These are phyloP conservation scores for Xylaria sp. DNA, from an alignment of 2,329 filamentous ascomycete genomes.

Conservation along the genomic window DNA sequence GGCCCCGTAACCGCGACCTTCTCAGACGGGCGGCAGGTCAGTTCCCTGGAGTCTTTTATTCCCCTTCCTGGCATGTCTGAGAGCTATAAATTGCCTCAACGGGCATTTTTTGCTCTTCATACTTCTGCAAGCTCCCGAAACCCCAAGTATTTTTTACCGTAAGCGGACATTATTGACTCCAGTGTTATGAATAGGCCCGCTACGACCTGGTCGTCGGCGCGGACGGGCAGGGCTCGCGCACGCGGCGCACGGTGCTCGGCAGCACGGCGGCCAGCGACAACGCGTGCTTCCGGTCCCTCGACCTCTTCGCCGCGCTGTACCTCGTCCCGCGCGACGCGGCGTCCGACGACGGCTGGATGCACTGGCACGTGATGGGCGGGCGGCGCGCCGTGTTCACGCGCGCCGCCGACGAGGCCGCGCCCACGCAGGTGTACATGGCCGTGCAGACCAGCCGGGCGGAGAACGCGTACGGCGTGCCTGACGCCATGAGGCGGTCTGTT, in stretches of 20 bases:
- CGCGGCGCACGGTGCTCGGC: conserved; percentile 54
- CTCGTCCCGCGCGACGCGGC: conserved; percentile 49
- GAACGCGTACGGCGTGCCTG: conserved; percentile 10
- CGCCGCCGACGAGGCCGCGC: conserved; percentile 40
- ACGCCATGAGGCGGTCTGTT: conserved; percentile 17
- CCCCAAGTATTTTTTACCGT: no score
- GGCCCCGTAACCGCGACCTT: conserved; percentile 47
- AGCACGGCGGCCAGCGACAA: conserved; percentile 46
- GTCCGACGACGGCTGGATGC: conserved; percentile 49
- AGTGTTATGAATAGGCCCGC: no score
- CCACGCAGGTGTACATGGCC: conserved; percentile 52
- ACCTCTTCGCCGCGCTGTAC: conserved; percentile 55
- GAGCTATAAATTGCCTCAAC: no score
- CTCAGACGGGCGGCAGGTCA: conserved; percentile 56
- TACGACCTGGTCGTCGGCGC: conserved; percentile 67
- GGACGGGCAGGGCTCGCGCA: conserved; percentile 63
- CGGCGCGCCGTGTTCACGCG: conserved; percentile 54
- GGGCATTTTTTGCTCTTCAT: no score
- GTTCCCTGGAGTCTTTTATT: no score
- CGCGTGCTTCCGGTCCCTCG: conserved; percentile 46
- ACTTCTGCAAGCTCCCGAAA: no score
- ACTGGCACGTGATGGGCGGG: conserved; percentile 51
- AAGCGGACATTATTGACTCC: no score
- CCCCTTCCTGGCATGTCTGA: no score
- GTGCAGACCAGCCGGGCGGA: conserved; percentile 20